Evolutionary conservation across 768 basidiomycete genomes (phyloP), one percentile per base, ranked within the genome.

Genomic region (Russula lepida): DNA sequence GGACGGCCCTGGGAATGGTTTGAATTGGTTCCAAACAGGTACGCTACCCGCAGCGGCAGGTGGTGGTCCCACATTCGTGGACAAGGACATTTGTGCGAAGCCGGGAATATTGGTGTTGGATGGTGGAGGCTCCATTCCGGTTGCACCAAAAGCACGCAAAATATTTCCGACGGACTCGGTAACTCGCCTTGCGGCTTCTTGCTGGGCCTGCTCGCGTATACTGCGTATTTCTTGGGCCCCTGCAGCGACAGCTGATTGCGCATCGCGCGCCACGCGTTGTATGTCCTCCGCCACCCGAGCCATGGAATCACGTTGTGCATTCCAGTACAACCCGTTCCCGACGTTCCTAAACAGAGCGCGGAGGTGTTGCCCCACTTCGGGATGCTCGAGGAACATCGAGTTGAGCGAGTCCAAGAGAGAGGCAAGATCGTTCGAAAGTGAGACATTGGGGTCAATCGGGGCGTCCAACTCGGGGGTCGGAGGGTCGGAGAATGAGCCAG

Each of bases 311-410:
- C 84, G 81, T 67, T 89, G 86, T 30, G 77, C 71, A 37, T 74
- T 71, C 88, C 86, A 92, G 69, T 92, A 91, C 9, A 79, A 75
- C 25, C 88, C 89, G 54, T 75, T 81, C 6, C 78, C 75, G 4
- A 84, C 75, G 65, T 90, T 88, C 53, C 75, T 74, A 48, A 83
- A 70, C 35, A 92, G 80, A 68, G 81, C 84, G 59, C 82, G 84
- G 58, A 92, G 69, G 47, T 79, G 79, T 58, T 87, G 84, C 3
- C 85, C 80, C 12, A 92, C 71, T 64, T 92, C 88, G 4, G 89
- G 89, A 66, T 91, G 86, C 6, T 81, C 71, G 0, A 79, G 74
- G 46, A 90, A 69, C 32, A 84, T 76, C n/a, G 71, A 73, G 44
- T 78, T 79, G 58, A 91, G 70, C 2, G 77, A 78, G 32, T 76